Percentiles rank a stretch among this genome's conserved stretches.
These are phyloP conservation scores for Nicotiana noctiflora DNA, from an alignment of 257 asterid genomes.

Conservation along the genomic window DNA sequence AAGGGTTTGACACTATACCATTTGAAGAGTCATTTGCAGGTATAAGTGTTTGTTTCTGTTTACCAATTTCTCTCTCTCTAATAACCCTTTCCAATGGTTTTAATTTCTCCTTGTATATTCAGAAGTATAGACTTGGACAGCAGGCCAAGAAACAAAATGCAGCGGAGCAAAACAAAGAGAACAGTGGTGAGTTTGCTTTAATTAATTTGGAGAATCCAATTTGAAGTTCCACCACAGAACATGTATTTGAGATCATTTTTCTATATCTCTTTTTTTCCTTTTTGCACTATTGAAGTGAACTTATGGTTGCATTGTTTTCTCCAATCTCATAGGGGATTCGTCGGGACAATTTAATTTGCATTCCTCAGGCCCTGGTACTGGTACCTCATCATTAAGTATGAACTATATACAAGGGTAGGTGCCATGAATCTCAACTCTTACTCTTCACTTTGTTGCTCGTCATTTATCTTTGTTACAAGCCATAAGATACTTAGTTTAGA, in stretches of 20 bases:
- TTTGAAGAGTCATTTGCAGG: constrained; percentile 91
- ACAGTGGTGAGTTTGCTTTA: constrained; percentile 33
- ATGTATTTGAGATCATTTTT: neutral
- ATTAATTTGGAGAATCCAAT: neutral
- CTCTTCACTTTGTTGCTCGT: neutral
- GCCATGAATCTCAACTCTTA: neutral
- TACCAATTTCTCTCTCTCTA: neutral
- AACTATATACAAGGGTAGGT: constrained; percentile 51
- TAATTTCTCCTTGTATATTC: constrained; percentile 10
- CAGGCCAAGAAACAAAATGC: constrained; percentile 48
- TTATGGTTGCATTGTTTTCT: neutral
- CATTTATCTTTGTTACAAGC: neutral
- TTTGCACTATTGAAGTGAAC: neutral
- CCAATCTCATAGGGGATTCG: constrained; percentile 31
- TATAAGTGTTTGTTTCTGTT: constrained; percentile 1
- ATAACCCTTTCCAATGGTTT: neutral
- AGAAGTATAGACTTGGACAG: constrained; percentile 91
- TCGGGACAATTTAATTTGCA: constrained; percentile 42
- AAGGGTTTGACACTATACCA: constrained; percentile 86
- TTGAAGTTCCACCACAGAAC: neutral
- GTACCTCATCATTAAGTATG: constrained; percentile 49
- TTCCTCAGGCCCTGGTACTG: constrained; percentile 32
- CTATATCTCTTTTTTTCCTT: neutral
- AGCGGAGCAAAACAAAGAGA: constrained; percentile 31
- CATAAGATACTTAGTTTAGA: neutral